These are phyloP conservation scores for Bruguiera sexangula DNA, from an alignment of 345 rosid genomes.

Conservation along the genomic window DNA sequence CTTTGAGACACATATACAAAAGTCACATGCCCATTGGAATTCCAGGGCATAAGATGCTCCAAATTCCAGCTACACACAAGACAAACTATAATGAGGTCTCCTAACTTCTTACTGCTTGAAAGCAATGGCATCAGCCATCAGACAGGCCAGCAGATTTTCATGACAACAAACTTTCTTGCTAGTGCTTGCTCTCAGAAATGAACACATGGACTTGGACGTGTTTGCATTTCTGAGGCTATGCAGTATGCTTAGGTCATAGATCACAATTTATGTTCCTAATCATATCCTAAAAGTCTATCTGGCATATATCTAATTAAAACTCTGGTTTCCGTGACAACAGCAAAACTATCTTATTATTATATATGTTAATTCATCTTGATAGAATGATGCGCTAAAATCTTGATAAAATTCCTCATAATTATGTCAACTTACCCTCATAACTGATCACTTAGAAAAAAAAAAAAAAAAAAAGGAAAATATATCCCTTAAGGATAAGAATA, in stretches of 20 bases:
- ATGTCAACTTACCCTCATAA: not conserved
- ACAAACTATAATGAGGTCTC: no score
- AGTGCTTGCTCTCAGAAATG: no score
- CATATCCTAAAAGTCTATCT: not conserved
- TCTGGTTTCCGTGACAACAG: not conserved
- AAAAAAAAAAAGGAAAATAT: not conserved
- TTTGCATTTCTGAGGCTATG: not conserved
- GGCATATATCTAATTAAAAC: not conserved
- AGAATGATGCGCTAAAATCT: not conserved
- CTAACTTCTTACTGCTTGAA: no score
- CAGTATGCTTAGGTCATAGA: not conserved
- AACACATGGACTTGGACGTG: not conserved
- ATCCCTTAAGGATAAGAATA: constrained; percentile 4
- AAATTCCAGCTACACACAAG: no score
- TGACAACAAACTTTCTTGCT: no score
- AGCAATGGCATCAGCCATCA: no score
- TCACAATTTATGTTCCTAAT: not conserved
- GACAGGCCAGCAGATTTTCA: no score
- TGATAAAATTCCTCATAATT: not conserved
- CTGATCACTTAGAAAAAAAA: not conserved
- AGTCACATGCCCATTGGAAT: no score
- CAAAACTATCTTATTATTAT: not conserved
- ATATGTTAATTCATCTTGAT: not conserved
- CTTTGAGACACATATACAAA: no score
- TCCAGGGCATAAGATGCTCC: no score